A percentile compares a stretch with the other conserved stretches of the same genome.
phyloP scores from a whole-genome alignment of 768 basidiomycete species.

The Amanita rubescens region DNA sequence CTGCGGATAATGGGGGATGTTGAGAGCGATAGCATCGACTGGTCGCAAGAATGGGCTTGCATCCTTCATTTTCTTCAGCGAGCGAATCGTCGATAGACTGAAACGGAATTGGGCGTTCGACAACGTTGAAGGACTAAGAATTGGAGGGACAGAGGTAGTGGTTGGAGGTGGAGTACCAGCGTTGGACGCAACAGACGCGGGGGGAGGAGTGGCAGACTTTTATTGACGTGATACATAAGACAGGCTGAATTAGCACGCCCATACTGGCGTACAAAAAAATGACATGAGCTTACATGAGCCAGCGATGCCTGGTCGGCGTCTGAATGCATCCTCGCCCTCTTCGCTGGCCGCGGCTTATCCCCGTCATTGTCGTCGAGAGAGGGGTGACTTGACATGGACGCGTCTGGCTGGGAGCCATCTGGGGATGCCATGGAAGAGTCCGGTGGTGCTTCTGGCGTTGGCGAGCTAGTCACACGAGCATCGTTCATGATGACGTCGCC shows the following conservation, averaged over 20 bases:
- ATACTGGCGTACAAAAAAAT: conserved; percentile 42
- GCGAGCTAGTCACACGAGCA: conserved; percentile 29
- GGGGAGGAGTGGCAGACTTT: conserved; percentile 74
- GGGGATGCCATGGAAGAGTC: conserved; percentile 33
- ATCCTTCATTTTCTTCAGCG: conserved; percentile 83
- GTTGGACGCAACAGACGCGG: conserved; percentile 41
- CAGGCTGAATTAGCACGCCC: conserved; percentile 45
- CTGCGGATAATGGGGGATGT: conserved; percentile 80
- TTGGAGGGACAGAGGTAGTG: conserved; percentile 14
- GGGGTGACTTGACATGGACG: conserved; percentile 19
- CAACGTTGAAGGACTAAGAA: conserved; percentile 33
- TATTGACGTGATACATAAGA: conserved; percentile 22
- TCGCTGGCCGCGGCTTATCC: conserved; percentile 70
- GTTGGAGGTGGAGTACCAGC: conserved; percentile 26
- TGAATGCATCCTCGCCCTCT: conserved; percentile 69
- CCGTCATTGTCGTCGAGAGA: conserved; percentile 46
- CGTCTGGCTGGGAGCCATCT: conserved; percentile 13
- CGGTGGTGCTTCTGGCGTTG: conserved; percentile 28
- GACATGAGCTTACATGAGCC: conserved; percentile 52
- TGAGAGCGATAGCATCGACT: conserved; percentile 80
- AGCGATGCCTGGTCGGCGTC: conserved; percentile 71
- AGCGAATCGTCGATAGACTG: conserved; percentile 66
- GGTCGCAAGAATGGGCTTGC: conserved; percentile 75
- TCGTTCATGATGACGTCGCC: conserved; percentile 37
- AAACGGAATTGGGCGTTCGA: conserved; percentile 73